Base-by-base conservation (phyloP, 208 protist genomes). In the Balamuthia mandrillaris region DNA sequence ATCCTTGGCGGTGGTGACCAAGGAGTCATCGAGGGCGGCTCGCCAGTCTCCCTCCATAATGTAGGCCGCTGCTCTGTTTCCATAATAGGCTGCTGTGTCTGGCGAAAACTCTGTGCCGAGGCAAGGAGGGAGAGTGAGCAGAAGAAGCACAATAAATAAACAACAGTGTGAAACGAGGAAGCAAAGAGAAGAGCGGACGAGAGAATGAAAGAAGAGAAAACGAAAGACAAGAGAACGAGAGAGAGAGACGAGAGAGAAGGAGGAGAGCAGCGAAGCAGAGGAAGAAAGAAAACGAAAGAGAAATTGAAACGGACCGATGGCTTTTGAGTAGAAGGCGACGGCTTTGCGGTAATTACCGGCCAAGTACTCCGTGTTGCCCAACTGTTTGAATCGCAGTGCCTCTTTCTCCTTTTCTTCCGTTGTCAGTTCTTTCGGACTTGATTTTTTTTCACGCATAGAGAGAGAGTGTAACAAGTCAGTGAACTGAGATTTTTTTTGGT, bases 61-160 rank as follows among this genome's bases (percentile, higher is more conserved):
- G 31, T 60, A 44, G 10, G 86, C 16, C 2, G 86, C 86, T 2
- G 86, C 44, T 52, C 86, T 70, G 86, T 88, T 88, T 54, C 58
- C 63, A 31, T 77, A 81, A 60, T 83, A 82, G 35, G 68, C 47
- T 2, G 68, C 3, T 45, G 47, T 45, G 10, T 78, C 68, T 10
- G 37, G 37, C 21, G 14, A 58, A 27, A 56, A 24, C 68, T 78
- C 68, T 78, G 68, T 18, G 12, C 12, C 16, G 2, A 1, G 1
- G 21, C 21, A 9, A 2, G 27, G 21, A 1, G 66, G 14, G 10
- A 39, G 21, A 56, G 33, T 16, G 16, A 75, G 14, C 7, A 42
- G 1, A 29, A 29, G 24, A 12, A n/a, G 18, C 31, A 54, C 0
- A 18, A 78, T 7, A 49, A 42, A 1, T 24, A 35, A 72, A 6